phyloP scores from a whole-genome alignment of 1,284 basidiomycete species.

The Microbotryum violaceum region DNA sequence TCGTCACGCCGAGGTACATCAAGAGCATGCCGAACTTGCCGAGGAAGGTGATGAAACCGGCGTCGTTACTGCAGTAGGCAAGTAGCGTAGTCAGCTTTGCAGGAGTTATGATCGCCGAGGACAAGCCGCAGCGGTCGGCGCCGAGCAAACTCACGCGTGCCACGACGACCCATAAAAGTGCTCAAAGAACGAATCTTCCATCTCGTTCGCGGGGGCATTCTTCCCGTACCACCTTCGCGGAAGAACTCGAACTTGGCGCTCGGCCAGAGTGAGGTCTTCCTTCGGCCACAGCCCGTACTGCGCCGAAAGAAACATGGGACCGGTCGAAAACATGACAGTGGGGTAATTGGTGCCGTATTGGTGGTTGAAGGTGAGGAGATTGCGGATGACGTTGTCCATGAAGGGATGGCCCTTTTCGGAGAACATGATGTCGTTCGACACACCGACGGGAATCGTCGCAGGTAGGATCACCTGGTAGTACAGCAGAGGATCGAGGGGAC shows the following conservation, averaged over 20 bases:
- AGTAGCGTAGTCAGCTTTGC: no score
- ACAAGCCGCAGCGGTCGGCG: neutral
- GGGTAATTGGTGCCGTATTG: constrained; percentile 91
- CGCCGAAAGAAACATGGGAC: constrained; percentile 68
- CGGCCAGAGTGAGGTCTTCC: constrained; percentile 50
- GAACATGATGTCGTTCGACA: constrained; percentile 97
- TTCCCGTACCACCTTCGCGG: constrained; percentile 94
- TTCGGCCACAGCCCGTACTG: constrained; percentile 76
- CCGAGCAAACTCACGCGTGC: constrained; percentile 43
- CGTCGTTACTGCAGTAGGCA: constrained; percentile 62
- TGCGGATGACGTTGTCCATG: constrained; percentile 86
- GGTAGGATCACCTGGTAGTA: constrained; percentile 83
- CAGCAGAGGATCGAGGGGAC: constrained; percentile 81
- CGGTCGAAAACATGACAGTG: constrained; percentile 99
- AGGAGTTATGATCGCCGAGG: no score
- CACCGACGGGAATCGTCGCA: constrained; percentile 89
- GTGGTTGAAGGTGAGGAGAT: constrained; percentile 82
- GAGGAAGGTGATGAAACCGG: constrained; percentile 83
- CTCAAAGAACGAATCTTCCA: constrained; percentile 82
- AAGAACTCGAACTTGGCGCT: constrained; percentile 68
- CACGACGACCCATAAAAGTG: constrained; percentile 97
- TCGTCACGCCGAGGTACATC: constrained; percentile 68
- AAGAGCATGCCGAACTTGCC: constrained; percentile 74
- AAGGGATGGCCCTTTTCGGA: constrained; percentile 78
- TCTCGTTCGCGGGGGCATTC: constrained; percentile 75